Conservation (phyloP, 345 rosid species). For the Murraya koenigii region DNA sequence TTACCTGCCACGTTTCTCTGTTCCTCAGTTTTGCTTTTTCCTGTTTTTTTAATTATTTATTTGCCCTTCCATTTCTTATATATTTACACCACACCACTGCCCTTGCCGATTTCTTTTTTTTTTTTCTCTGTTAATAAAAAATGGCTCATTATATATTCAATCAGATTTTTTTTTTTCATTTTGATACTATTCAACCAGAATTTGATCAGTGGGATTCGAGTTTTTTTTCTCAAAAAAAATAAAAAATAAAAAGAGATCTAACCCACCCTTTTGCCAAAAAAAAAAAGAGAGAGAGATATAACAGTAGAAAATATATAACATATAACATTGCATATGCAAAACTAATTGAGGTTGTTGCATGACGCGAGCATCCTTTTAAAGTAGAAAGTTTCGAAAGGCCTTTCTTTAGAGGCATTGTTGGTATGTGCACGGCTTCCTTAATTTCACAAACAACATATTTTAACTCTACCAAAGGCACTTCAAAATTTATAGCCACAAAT, state of each 20-base stretch:
- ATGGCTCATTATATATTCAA: neutral
- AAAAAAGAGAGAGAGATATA: too few species aligned
- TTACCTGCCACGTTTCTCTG: slow-evolving; percentile 11
- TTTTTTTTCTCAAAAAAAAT: too few species aligned
- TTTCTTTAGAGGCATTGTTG: neutral
- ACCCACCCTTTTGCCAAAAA: too few species aligned
- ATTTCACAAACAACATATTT: neutral
- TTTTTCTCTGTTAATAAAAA: neutral
- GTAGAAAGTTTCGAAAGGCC: neutral
- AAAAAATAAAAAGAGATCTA: too few species aligned
- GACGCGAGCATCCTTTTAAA: neutral
- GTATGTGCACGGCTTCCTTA: neutral
- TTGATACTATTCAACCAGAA: too few species aligned
- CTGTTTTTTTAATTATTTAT: neutral
- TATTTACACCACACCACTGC: neutral
- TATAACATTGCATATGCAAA: too few species aligned
- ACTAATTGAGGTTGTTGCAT: too few species aligned
- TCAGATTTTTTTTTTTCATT: too few species aligned
- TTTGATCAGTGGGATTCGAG: neutral
- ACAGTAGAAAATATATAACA: neutral
- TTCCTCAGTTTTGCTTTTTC: neutral
- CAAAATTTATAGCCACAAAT: neutral
- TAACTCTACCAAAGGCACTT: neutral
- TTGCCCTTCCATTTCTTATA: neutral
- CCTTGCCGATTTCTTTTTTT: neutral